A percentile compares a stretch with the other conserved stretches of the same genome.
Evolutionary conservation across 1,284 basidiomycete species (phyloP).

Genomic region (Apiotrichum sp.): DNA sequence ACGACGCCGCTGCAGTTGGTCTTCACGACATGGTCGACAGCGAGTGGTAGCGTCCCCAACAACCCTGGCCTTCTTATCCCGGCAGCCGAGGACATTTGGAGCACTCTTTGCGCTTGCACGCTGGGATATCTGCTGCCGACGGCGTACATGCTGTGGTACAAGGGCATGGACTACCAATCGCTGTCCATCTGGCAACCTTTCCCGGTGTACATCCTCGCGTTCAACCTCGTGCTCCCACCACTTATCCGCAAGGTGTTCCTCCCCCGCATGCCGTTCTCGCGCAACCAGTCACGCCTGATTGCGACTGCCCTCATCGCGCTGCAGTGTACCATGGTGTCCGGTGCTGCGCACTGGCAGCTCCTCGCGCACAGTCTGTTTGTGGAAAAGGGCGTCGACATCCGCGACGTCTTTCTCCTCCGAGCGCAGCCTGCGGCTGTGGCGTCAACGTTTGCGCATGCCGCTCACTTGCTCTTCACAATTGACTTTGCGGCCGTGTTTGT

Average conservation of each 20-base stretch:
- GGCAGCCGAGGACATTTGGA: conserved; percentile 6
- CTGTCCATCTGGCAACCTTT: conserved; percentile 17
- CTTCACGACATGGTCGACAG: conserved; percentile 1
- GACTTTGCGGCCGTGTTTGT: conserved; percentile 5
- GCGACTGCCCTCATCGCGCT: conserved; percentile 4
- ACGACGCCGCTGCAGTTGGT: conserved; percentile 5
- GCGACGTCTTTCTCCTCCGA: conserved; percentile 6
- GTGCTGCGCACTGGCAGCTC: conserved; percentile 1
- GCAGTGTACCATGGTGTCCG: conserved; percentile 2
- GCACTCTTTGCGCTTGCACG: neutral
- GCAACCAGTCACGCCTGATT: neutral
- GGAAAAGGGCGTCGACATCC: neutral
- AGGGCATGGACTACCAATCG: conserved; percentile 1
- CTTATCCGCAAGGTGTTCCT: neutral
- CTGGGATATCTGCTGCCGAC: neutral
- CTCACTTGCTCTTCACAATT: conserved; percentile 8
- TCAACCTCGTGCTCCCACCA: conserved; percentile 10
- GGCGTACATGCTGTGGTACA: neutral
- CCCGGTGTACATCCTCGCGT: conserved; percentile 11
- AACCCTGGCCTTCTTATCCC: neutral
- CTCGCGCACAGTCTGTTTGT: neutral
- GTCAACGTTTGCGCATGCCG: neutral
- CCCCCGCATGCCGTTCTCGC: neutral
- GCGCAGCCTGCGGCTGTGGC: neutral
- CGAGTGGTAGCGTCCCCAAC: neutral